Base-by-base conservation (phyloP, 257 asterid genomes). In the Solanum clarkiae region DNA sequence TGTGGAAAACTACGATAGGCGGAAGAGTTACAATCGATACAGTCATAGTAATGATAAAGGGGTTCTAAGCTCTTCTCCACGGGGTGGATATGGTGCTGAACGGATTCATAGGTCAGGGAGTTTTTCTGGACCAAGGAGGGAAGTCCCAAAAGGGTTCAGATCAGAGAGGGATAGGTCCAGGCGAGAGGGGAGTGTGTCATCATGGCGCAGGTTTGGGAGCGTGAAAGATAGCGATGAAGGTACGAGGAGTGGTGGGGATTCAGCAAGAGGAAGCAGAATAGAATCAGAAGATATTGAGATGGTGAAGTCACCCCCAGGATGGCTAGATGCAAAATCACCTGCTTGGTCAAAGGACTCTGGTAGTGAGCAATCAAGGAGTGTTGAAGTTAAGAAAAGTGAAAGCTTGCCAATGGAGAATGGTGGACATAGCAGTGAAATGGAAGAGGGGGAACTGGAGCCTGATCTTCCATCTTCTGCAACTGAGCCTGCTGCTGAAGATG, bases 401-500 rank as follows among this genome's bases (percentile, higher is more conserved):
- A 95, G 92, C 69, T 83, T 90, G 88, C 96, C 90, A 0, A 91
- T 90, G 72, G 97, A 94, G 86, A 93, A 93, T 83, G 88, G 90
- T 80, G 94, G 94, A 36, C 92, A 88, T 75, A 89, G 94, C 89
- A 91, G 94, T 85, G 99, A 96, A 86, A 93, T 92, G 86, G 99
- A 96, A 86, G 99, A 96, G 90, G 99, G 99, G 86, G 99, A 96
- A 86, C 91, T 96, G 84, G 98, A 93, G 82, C 99, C 98, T 44
- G 99, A 96, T 72, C 97, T 93, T 82, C 92, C 88, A 18, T 87
- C 79, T 53, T 86, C 97, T 72, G 16, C 85, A 24, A 20, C 89
- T 22, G 83, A 90, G 86, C 89, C 87, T 66, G 88, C 72, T 55
- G 84, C 81, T 86, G 89, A 89, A 86, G 94, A 91, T 47, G 84